Conservation (phyloP, 768 basidiomycete genomes). For the Filobasidium floriforme region DNA sequence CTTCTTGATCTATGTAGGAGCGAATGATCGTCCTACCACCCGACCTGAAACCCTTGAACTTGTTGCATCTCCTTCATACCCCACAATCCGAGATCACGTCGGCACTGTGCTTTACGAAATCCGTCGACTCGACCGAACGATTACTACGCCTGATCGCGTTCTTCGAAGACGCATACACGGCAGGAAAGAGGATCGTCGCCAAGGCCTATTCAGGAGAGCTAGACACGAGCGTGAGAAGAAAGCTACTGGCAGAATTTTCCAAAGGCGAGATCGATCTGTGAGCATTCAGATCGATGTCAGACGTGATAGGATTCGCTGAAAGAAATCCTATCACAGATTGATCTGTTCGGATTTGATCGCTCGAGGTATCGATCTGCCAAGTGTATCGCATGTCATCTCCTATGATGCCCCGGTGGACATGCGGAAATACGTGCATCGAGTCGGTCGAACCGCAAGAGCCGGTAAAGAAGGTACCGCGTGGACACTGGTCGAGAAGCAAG, state of each 20-base stretch:
- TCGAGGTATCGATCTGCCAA: constrained; percentile 87
- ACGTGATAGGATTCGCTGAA: not conserved
- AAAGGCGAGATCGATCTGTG: constrained; percentile 75
- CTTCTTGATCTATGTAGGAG: constrained; percentile 53
- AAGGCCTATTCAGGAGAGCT: constrained; percentile 84
- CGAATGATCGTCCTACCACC: constrained; percentile 74
- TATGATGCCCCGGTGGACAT: constrained; percentile 97
- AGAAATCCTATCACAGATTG: constrained; percentile 51
- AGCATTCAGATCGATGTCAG: constrained; percentile 34
- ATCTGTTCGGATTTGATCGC: constrained; percentile 96
- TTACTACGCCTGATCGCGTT: constrained; percentile 73
- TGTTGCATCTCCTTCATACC: constrained; percentile 74
- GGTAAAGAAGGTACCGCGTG: constrained; percentile 82
- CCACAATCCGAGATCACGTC: constrained; percentile 52
- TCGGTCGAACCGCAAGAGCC: constrained; percentile 90
- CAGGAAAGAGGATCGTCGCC: constrained; percentile 45
- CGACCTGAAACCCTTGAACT: constrained; percentile 73
- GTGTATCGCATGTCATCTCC: constrained; percentile 85
- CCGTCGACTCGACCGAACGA: constrained; percentile 76
- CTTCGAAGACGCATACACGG: constrained; percentile 57
- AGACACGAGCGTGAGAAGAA: constrained; percentile 61
- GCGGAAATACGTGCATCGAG: constrained; percentile 95
- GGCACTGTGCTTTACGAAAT: constrained; percentile 92
- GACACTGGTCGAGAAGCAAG: constrained; percentile 88
- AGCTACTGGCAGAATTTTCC: constrained; percentile 72